Base-by-base conservation (phyloP, 163 green algal species). In the Volvox carteri region DNA sequence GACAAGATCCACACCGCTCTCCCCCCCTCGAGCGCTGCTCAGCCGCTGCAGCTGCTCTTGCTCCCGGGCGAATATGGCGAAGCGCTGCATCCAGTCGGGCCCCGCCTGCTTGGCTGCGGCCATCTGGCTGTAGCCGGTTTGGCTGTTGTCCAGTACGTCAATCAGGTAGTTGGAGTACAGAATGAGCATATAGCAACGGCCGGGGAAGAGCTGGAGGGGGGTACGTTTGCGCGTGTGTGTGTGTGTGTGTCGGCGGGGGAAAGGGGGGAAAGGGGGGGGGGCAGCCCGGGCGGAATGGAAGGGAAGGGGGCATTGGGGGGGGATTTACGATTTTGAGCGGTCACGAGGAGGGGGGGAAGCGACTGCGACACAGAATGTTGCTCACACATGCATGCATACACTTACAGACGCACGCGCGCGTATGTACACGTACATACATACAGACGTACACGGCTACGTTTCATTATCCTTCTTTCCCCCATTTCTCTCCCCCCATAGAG, bases 81-180 rank as follows among this genome's bases (percentile, higher is more conserved):
- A 93, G 19, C 86, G 86, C 75, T 79, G 48, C 84, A 87, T 85
- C 56, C 78, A 85, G 52, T 46, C 73, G 4, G 74, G 79, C 23
- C 25, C n/a, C 0, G 67, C 68, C 72, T 77, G 79, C 67, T 84
- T 76, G 33, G 58, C 60, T 21, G 58, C 86, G 39, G 67, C 70
- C 48, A 90, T 85, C 62, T 84, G 90, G 72, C 84, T 89, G 65
- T 78, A 81, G 65, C 85, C 76, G 4, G 62, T 77, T 50, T 89
- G 88, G 42, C 65, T 62, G 78, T 86, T 91, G 79, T 90, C 80
- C 70, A 88, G 48, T 16, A 93, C 90, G 44, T 84, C 86, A 41
- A 90, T 81, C n/a, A 93, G 78, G 73, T 92, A 93, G 78, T 93
- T 93, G 50, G 83, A 89, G 52, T 91, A 91, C 23, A 92, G 52